Base-by-base conservation (phyloP, 139 green algal genomes). In the Spirogloea muscicola region DNA sequence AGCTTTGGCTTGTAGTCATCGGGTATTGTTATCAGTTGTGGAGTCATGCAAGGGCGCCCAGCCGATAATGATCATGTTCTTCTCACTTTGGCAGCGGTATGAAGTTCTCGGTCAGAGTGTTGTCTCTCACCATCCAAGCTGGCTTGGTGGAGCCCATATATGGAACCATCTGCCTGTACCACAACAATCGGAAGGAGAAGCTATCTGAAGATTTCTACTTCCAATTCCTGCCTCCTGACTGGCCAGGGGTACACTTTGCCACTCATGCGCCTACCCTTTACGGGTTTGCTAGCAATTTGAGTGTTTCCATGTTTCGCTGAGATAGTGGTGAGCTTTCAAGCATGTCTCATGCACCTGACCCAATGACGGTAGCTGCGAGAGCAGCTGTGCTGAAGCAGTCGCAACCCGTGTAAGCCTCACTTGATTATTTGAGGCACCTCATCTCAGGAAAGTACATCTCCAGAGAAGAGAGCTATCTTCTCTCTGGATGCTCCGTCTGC, bases 151-250 rank as follows among this genome's bases (percentile, higher is more conserved):
- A 77, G 59, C 69, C 69, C 34, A 58, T 77, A 29, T 77, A 77
- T 70, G 69, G 69, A 25, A 77, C 69, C 61, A 79, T 77, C 21
- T 77, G 59, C 39, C 27, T 77, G 36, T 77, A 77, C 41, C 69
- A 77, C 40, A 79, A 25, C 25, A 59, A 77, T 27, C 21, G 38
- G 21, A 77, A 77, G 59, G 69, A 77, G 61, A 77, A 77, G 61
- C n/a, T 77, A 1, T 77, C 69, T 25, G 69, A 77, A 59, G 69
- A 77, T 9, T 77, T 77, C 63, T 40, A 77, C 3, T 77, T 77
- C 48, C 69, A 77, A 59, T 77, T 64, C 61, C 69, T 77, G 31
- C 69, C 69, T 79, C 59, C 25, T 27, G 64, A 29, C 34, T 77
- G 69, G 69, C 38, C 40, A 18, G 69, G 69, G 21, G 69, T 77